phyloP scores from a whole-genome alignment of 352 stramenopile species.

The Phytopythium oedochilum region DNA sequence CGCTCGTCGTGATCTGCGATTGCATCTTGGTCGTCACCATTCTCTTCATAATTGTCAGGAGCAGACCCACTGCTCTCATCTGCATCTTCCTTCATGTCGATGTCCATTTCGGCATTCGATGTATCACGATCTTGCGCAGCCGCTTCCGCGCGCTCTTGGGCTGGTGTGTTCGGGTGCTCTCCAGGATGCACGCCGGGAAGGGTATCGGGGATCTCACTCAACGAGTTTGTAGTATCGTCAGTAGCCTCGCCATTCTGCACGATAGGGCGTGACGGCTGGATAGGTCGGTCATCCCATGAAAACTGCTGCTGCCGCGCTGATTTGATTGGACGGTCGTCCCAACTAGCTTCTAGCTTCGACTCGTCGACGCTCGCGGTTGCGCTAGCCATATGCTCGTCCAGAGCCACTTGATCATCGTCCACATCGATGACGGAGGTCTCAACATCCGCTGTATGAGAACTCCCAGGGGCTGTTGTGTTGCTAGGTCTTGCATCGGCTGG shows the following conservation, averaged over 20 bases:
- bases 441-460: neutral
- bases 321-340: conserved; percentile 12
- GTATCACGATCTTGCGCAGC: neutral
- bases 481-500: neutral
- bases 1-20: conserved; percentile 6
- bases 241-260: neutral
- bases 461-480: neutral
- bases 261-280: neutral
- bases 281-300: conserved; percentile 13
- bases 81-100: neutral
- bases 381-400: neutral
- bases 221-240: neutral
- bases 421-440: neutral
- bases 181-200: neutral
- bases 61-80: neutral
- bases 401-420: neutral
- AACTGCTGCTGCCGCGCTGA: neutral
- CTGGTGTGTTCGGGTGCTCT: neutral
- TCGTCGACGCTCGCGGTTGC: neutral
- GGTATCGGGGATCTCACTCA: neutral
- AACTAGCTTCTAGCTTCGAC: neutral
- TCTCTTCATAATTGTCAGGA: neutral
- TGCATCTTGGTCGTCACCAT: neutral
- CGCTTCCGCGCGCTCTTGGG: neutral
- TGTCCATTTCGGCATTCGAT: neutral